Evolutionary conservation across 768 basidiomycete species (phyloP).

Genomic region (Russula foetens): DNA sequence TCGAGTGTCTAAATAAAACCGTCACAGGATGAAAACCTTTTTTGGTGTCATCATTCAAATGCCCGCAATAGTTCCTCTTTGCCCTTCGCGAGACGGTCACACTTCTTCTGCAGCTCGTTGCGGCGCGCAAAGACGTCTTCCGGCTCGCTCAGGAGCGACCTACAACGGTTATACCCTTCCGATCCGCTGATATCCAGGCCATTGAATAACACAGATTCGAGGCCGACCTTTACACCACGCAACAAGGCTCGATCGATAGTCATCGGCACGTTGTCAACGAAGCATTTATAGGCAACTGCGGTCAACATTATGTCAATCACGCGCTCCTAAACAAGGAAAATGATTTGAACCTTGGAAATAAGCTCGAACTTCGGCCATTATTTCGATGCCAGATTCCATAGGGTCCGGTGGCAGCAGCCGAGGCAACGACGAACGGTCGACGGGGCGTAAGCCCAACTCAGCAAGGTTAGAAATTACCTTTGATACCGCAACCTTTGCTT

Average conservation of each 20-base stretch:
- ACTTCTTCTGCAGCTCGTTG: slow-evolving; percentile 40
- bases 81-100: slow-evolving; percentile 39
- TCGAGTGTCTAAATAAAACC: background rate
- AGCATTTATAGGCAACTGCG: slow-evolving; percentile 49
- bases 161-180: slow-evolving; percentile 38
- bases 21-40: background rate
- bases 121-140: slow-evolving; percentile 34
- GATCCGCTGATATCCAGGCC: slow-evolving; percentile 42
- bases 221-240: slow-evolving; percentile 34
- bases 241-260: slow-evolving; percentile 49
- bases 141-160: slow-evolving; percentile 42
- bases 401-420: slow-evolving; percentile 43
- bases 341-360: slow-evolving; percentile 60
- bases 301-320: background rate
- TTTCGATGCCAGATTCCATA: slow-evolving; percentile 45
- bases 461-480: slow-evolving; percentile 31
- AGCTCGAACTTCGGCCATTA: slow-evolving; percentile 66
- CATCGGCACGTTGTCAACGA: slow-evolving; percentile 48
- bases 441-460: slow-evolving; percentile 32
- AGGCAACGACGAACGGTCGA: slow-evolving; percentile 35
- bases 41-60: slow-evolving; percentile 1
- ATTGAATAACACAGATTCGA: slow-evolving; percentile 35
- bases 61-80: slow-evolving; percentile 29
- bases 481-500: background rate
- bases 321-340: background rate